Evolutionary conservation across 176 grass and related monocot genomes (phyloP).

Genomic region (Bromus sterilis): DNA sequence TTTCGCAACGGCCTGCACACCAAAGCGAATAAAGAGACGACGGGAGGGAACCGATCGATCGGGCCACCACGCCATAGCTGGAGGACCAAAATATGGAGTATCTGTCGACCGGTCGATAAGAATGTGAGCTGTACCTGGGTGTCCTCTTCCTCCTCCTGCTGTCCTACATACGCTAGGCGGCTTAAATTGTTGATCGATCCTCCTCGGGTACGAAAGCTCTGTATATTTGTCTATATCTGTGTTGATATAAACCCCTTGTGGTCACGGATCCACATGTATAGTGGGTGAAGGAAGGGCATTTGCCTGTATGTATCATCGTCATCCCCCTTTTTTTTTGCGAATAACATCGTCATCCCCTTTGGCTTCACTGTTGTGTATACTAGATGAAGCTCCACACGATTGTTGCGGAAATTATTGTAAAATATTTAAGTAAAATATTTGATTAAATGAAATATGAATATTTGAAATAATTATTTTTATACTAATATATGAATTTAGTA

Average conservation of each 20-base stretch:
- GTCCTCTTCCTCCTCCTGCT: background rate
- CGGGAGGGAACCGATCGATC: background rate
- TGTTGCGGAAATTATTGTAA: too few relatives aligned
- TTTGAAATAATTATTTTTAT: too few relatives aligned
- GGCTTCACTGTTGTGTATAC: background rate
- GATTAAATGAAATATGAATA: too few relatives aligned
- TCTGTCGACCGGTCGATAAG: background rate
- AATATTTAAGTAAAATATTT: too few relatives aligned
- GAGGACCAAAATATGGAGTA: too few relatives aligned
- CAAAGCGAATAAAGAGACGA: background rate
- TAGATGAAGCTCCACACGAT: too few relatives aligned
- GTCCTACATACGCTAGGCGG: background rate
- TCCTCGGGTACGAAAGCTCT: background rate
- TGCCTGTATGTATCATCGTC: background rate
- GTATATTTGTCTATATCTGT: background rate
- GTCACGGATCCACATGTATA: background rate
- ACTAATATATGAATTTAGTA: too few relatives aligned
- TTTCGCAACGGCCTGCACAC: background rate
- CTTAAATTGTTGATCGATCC: background rate
- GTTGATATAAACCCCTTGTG: background rate
- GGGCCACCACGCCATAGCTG: too few relatives aligned
- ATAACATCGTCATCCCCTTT: conserved; percentile 4
- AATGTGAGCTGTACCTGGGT: background rate
- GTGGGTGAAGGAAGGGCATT: background rate
- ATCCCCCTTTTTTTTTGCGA: too few relatives aligned